Percentiles rank a stretch among this genome's conserved stretches.
Evolutionary conservation across 306 rosid genomes (phyloP).

Genomic region (Gastrolobium villosum): DNA sequence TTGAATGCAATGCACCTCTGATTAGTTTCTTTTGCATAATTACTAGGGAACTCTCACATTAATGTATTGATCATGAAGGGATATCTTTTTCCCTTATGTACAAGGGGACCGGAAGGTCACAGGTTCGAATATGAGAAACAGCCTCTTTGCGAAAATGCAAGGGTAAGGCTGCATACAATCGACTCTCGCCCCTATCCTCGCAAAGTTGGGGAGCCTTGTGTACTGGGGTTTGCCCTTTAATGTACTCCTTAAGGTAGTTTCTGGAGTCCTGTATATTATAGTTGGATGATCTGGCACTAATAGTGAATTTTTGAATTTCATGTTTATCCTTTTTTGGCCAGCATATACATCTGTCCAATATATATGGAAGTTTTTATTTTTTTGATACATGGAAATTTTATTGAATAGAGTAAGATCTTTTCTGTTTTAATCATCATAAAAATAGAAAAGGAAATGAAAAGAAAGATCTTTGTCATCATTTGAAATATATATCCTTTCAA

Average conservation of each 20-base stretch:
- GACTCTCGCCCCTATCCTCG: no score
- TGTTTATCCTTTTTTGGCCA: conserved; percentile 8
- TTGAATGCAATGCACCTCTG: conserved; percentile 23
- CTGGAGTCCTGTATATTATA: conserved; percentile 24
- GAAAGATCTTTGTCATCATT: neutral
- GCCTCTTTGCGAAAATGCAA: no score
- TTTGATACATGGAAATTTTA: conserved; percentile 15
- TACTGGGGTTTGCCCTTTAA: no score
- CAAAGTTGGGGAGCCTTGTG: no score
- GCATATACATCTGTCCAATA: conserved; percentile 23
- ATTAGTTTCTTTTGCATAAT: conserved; percentile 31
- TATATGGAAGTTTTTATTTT: conserved; percentile 19
- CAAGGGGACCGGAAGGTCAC: no score
- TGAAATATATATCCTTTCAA: conserved; percentile 11
- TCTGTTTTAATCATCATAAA: neutral
- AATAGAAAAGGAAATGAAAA: neutral
- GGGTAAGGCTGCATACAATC: no score
- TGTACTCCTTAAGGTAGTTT: conserved; percentile 33
- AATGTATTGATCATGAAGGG: conserved; percentile 32
- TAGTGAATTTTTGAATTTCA: conserved; percentile 25
- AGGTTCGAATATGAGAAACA: no score
- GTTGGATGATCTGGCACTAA: conserved; percentile 36
- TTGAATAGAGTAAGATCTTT: neutral
- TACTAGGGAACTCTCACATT: conserved; percentile 24
- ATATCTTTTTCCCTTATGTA: neutral